Percentiles rank a stretch among this genome's conserved stretches.
Evolutionary conservation across 148 eudicot species (phyloP).

Genomic region (Camellia sinensis): DNA sequence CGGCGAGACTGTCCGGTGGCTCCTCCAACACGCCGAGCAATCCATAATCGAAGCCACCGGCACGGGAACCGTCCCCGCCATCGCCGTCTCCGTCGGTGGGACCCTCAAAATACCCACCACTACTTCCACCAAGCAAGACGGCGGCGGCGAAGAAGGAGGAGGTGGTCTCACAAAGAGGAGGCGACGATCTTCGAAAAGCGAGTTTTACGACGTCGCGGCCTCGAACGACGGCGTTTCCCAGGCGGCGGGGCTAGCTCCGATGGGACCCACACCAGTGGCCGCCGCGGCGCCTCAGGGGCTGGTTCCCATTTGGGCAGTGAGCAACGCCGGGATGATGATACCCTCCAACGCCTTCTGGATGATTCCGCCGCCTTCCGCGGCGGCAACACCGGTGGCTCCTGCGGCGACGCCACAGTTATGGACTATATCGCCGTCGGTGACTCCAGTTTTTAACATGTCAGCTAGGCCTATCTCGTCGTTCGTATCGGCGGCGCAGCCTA

Average conservation of each 20-base stretch:
- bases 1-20: slow-evolving; percentile 44
- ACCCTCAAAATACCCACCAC: slow-evolving; percentile 32
- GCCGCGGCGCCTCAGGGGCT: slow-evolving; percentile 20
- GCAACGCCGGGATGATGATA: slow-evolving; percentile 21
- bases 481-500: slow-evolving; percentile 10
- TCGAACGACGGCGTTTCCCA: slow-evolving; percentile 18
- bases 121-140: background rate
- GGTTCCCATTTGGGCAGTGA: slow-evolving; percentile 38
- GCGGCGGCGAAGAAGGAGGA: background rate
- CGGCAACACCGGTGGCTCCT: slow-evolving; percentile 5
- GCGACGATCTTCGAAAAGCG: slow-evolving; percentile 16
- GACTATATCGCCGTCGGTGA: slow-evolving; percentile 27
- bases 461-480: slow-evolving; percentile 24
- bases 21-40: slow-evolving; percentile 39
- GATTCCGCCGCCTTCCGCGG: slow-evolving; percentile 23
- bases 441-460: slow-evolving; percentile 19
- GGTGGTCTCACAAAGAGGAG: slow-evolving; percentile 7
- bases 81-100: slow-evolving; percentile 39
- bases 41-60: slow-evolving; percentile 43
- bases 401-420: slow-evolving; percentile 24
- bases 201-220: slow-evolving; percentile 11
- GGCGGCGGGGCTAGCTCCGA: slow-evolving; percentile 29
- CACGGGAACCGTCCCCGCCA: slow-evolving; percentile 42
- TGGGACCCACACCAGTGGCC: slow-evolving; percentile 7
- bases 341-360: slow-evolving; percentile 37